These are phyloP conservation scores for Gynandropsis gynandra DNA, from an alignment of 345 rosid species.

Conservation along the genomic window DNA sequence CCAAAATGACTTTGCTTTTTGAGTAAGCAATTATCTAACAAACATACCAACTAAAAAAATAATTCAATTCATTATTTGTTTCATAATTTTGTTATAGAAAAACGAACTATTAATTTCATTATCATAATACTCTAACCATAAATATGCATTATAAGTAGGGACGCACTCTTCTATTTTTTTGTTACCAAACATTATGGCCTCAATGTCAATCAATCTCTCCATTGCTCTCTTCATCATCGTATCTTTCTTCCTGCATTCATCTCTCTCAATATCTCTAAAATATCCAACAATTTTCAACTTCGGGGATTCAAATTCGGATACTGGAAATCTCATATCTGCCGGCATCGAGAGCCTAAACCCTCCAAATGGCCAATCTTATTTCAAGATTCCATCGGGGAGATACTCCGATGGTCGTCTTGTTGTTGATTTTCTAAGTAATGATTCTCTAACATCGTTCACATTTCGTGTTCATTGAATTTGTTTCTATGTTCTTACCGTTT, in stretches of 20 bases:
- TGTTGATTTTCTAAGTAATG: conserved; percentile 68
- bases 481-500: background rate
- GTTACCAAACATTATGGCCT: conserved; percentile 20
- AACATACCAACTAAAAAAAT: too few species aligned
- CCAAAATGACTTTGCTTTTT: too few species aligned
- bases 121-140: background rate
- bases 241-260: conserved; percentile 28
- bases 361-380: conserved; percentile 65
- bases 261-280: conserved; percentile 41
- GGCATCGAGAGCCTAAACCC: conserved; percentile 54
- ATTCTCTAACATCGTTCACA: background rate
- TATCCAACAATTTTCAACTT: conserved; percentile 75
- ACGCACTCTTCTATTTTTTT: background rate
- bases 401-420: conserved; percentile 81
- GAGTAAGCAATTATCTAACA: too few species aligned
- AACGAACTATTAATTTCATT: background rate
- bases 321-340: conserved; percentile 67
- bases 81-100: too few species aligned
- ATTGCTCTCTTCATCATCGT: conserved; percentile 25
- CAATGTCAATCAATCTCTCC: conserved; percentile 6
- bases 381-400: conserved; percentile 62
- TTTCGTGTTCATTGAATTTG: conserved; percentile 7
- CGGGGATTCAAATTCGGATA: conserved; percentile 90
- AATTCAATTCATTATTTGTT: too few species aligned
- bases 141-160: background rate